These are phyloP conservation scores for Xerocomellus dryophilus DNA, from an alignment of 768 basidiomycete genomes.

Conservation along the genomic window DNA sequence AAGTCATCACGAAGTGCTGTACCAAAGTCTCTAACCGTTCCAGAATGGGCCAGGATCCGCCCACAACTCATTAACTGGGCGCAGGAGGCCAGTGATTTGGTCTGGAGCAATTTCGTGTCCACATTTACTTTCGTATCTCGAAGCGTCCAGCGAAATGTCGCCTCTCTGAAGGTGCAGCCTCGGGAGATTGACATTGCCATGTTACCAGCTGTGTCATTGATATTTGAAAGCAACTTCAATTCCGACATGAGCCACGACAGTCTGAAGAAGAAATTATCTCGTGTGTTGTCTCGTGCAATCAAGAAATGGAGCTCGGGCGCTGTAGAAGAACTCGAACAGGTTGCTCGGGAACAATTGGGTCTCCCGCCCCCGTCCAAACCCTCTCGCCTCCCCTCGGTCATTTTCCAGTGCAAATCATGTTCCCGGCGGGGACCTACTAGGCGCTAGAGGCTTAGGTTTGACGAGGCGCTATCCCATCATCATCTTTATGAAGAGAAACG, in stretches of 20 bases:
- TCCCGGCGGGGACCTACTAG: neutral
- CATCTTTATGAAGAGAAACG: conserved; percentile 3
- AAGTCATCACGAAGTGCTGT: too few relatives aligned
- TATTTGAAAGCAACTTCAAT: neutral
- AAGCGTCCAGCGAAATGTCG: neutral
- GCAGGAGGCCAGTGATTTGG: neutral
- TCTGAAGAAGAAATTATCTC: neutral
- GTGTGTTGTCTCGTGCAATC: neutral
- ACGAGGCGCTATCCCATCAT: conserved; percentile 2
- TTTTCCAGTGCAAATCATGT: conserved; percentile 12
- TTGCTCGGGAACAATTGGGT: neutral
- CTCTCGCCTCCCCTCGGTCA: conserved; percentile 3
- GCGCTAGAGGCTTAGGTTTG: neutral
- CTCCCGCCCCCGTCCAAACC: conserved; percentile 1
- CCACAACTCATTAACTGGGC: neutral
- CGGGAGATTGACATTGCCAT: conserved; percentile 1
- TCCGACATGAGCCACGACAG: neutral
- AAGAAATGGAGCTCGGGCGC: conserved; percentile 8
- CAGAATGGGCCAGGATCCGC: conserved; percentile 12
- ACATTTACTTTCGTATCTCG: too few relatives aligned
- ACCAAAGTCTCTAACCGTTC: neutral
- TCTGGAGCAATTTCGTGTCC: neutral
- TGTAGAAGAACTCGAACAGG: conserved; percentile 9
- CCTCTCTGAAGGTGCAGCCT: conserved; percentile 1
- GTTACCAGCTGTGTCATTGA: neutral